Evolutionary conservation across 176 grass and related monocot genomes (phyloP).

Genomic region (Oryza meyeriana): DNA sequence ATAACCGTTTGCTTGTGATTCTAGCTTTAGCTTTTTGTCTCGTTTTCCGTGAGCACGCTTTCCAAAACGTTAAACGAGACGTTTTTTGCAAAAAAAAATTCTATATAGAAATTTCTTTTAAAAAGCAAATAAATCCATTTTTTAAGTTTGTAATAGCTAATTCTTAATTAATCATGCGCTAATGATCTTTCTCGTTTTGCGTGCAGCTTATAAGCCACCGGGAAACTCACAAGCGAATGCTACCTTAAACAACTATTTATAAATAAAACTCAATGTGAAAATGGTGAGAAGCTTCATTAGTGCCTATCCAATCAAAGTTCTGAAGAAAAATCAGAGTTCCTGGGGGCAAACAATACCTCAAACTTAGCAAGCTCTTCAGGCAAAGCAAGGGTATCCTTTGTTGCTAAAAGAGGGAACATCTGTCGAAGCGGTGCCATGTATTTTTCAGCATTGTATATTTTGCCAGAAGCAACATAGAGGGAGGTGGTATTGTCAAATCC

Average conservation of each 20-base stretch:
- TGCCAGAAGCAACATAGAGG: conserved; percentile 88
- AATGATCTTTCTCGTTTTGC: too few species aligned
- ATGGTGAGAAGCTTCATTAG: not conserved
- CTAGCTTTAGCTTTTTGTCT: too few species aligned
- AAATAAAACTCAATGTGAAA: not conserved
- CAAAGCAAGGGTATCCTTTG: conserved; percentile 78
- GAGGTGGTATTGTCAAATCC: conserved; percentile 79
- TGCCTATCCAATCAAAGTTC: conserved; percentile 2
- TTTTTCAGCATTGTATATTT: conserved; percentile 82
- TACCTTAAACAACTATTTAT: not conserved
- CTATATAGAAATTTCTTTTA: too few species aligned
- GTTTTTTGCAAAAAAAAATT: too few species aligned
- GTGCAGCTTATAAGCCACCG: too few species aligned
- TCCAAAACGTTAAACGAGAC: too few species aligned
- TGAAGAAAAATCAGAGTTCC: not conserved
- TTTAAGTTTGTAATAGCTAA: too few species aligned
- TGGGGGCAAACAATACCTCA: conserved; percentile 47
- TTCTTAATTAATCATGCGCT: too few species aligned
- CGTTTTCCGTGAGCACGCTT: too few species aligned
- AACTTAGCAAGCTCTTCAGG: conserved; percentile 80
- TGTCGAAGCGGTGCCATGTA: conserved; percentile 84
- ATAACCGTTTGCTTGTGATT: too few species aligned
- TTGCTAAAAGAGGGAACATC: conserved; percentile 84
- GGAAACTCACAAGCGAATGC: too few species aligned
- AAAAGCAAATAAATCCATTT: too few species aligned